Evolutionary conservation across 371 early-diverging fungal species (phyloP).

Genomic region (Saksenaea vasiformis): DNA sequence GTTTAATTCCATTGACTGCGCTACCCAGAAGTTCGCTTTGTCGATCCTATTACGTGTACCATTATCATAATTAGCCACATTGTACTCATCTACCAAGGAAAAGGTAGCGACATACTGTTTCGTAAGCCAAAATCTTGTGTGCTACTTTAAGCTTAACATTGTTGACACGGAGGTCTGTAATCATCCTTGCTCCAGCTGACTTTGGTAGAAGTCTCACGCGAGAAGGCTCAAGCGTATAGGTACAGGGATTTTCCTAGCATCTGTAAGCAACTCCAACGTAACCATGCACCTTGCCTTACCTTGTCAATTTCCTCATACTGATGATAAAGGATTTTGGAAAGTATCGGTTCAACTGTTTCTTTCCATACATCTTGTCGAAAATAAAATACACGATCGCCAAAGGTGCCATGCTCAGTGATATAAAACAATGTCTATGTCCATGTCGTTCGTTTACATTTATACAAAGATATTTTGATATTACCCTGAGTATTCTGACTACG

Average conservation of each 20-base stretch:
- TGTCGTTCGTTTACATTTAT: background rate
- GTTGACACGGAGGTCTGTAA: conserved; percentile 58
- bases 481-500: background rate
- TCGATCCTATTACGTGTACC: background rate
- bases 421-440: conserved; percentile 64
- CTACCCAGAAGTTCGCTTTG: conserved; percentile 40
- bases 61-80: background rate
- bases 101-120: conserved; percentile 37
- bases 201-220: conserved; percentile 73
- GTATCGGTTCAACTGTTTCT: conserved; percentile 38
- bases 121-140: conserved; percentile 24
- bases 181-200: conserved; percentile 61
- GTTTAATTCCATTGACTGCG: conserved; percentile 55
- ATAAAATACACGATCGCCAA: conserved; percentile 64
- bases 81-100: background rate
- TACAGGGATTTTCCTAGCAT: background rate
- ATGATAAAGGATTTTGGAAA: conserved; percentile 32
- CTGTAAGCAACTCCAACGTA: background rate
- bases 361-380: conserved; percentile 83
- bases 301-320: conserved; percentile 43
- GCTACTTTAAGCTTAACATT: conserved; percentile 7
- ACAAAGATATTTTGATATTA: background rate
- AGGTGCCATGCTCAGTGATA: conserved; percentile 66
- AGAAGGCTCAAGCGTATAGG: conserved; percentile 44
- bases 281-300: conserved; percentile 12